Conservation (phyloP, 2,329 filamentous ascomycete genomes). For the Domatiomyces globalis region DNA sequence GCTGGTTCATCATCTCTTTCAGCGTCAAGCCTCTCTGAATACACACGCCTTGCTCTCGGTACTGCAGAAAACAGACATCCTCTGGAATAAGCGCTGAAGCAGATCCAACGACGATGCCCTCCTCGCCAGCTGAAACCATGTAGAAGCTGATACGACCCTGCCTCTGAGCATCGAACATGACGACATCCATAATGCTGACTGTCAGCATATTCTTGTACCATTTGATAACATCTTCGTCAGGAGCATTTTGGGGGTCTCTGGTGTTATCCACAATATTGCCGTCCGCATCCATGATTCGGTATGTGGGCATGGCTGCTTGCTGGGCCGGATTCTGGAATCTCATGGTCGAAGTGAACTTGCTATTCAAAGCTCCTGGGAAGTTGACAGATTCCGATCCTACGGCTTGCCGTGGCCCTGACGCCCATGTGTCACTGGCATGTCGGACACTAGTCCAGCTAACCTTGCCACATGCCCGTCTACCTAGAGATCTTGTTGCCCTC, state of each 20-base stretch:
- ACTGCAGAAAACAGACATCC: constrained; percentile 89
- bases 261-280: constrained; percentile 65
- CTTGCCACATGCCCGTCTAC: constrained; percentile 2
- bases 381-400: constrained; percentile 44
- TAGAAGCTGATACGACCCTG: constrained; percentile 94
- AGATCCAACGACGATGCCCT: constrained; percentile 82
- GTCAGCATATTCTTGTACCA: constrained; percentile 53
- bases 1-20: constrained; percentile 84
- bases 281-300: constrained; percentile 80
- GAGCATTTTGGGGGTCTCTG: constrained; percentile 52
- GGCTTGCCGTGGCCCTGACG: constrained; percentile 11
- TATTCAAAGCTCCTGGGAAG: constrained; percentile 92
- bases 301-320: constrained; percentile 69
- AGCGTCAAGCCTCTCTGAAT: constrained; percentile 76
- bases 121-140: constrained; percentile 88
- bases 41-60: constrained; percentile 85
- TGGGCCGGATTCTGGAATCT: constrained; percentile 61
- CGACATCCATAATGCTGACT: constrained; percentile 79
- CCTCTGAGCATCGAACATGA: constrained; percentile 96
- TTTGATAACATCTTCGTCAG: constrained; percentile 44
- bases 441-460: constrained; percentile 6
- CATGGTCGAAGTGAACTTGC: constrained; percentile 72
- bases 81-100: constrained; percentile 68
- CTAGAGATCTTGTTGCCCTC: constrained; percentile 5
- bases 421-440: constrained; percentile 13